Base-by-base conservation (phyloP, 2,329 filamentous ascomycete species). In the Monilinia polystroma region DNA sequence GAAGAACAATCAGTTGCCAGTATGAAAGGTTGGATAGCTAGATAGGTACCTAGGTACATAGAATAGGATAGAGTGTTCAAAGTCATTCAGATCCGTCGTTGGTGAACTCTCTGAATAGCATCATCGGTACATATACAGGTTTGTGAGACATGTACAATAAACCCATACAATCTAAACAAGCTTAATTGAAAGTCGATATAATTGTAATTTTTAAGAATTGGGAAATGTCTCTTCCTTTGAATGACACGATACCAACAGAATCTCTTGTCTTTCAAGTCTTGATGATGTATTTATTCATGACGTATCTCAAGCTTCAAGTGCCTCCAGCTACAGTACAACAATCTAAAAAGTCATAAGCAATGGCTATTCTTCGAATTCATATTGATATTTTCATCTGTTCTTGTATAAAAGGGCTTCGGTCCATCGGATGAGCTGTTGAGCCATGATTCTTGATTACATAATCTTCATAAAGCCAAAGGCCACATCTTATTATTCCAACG, bases 401-500 rank as follows among this genome's bases (percentile, higher is more conserved):
- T 23, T 23, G 23, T 23, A 23, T 23, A 23, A 23, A 23, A 23
- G 23, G 23, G 23, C 23, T 23, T 23, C 23, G 23, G 23, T 23
- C 23, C 49, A 32, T 32, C 32, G 6, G 32, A 4, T 32, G 32
- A 32, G 32, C 32, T 32, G 54, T 32, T 55, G 54, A 56, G 57
- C 55, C 20, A 16, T 49, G 18, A 0, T 16, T 18, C 2, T 23
- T 60, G 64, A 45, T 66, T 47, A 66, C 55, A 16, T 66, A 59
- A 66, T 60, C 64, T n/a, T 41, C 64, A 5, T 26, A 41, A 41
- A 63, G 35, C 35, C 67, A 64, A 65, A 72, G 69, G 70, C 68
- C 70, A 73, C 70, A 70, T 71, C 62, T 60, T 66, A 65, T 62
- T 26, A 64, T 60, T 59, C 38, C 32, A 49, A 38, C 53, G 57